Evolutionary conservation across 2,329 filamentous ascomycete species (phyloP), one percentile per base, ranked within the genome.

Genomic region (Graphilbum ipis-grandicollis): DNA sequence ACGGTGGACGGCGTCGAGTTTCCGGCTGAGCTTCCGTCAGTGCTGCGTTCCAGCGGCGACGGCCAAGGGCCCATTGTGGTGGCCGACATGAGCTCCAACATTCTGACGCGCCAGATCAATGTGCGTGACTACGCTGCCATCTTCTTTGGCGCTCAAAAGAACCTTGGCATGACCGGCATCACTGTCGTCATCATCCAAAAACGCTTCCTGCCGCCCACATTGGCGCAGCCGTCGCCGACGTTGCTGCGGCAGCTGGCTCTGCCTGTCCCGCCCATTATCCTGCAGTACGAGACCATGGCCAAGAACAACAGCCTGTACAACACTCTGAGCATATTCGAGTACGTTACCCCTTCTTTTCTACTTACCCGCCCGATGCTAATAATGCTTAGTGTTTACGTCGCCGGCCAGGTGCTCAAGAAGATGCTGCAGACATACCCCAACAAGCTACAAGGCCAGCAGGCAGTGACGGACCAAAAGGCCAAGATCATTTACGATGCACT

Each of bases 281-380:
- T 96, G 34, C 72, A 82, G 44, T 96, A 88, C 52, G 77, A 84
- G 43, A 84, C 72, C 0, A 79, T 90, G 46, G 78, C 81, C 30
- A 92, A 92, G 65, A 92, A 92, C 61, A 90, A 93, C 62, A 90
- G 80, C 47, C 67, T 96, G 21, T 96, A 96, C 63, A 96, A 96
- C 59, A 96, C 88, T 0, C 63, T 96, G 10, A 86, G 83, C 50
- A 93, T 96, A 50, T 93, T 96, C 50, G 86, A 73, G 71, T 74
- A 55, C 51, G 68, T 58, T 26, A 9, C 3, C 14, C 3, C 15
- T 8, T 18, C 31, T 23, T 22, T 13, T 34, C 13, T 9, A 12
- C 9, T n/a, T 9, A 15, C 9, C 13, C 30, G 31, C 31, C 33
- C 21, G 28, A 12, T 1, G 4, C 9, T 19, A 10, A 37, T n/a